Conservation (phyloP, 2,329 filamentous ascomycete genomes). For the Alternaria longipes region DNA sequence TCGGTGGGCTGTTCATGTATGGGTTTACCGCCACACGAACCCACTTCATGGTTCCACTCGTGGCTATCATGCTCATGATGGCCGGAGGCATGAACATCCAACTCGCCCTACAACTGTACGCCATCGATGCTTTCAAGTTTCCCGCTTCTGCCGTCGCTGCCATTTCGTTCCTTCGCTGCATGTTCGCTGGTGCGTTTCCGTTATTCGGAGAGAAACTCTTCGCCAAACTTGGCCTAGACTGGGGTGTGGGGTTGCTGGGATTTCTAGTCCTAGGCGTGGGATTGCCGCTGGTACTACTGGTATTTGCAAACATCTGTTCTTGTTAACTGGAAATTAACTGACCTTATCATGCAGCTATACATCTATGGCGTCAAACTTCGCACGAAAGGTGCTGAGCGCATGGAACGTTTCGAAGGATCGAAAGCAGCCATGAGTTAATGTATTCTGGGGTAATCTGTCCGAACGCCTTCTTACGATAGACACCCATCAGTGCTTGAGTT, state of each 20-base stretch:
- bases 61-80: constrained; percentile 16
- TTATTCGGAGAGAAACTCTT: constrained; percentile 23
- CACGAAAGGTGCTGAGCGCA: constrained; percentile 8
- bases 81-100: constrained; percentile 19
- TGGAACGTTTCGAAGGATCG: constrained; percentile 17
- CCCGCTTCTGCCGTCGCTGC: constrained; percentile 23
- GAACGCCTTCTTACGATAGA: background rate
- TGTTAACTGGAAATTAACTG: background rate
- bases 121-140: constrained; percentile 23
- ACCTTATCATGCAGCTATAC: background rate
- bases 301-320: constrained; percentile 4
- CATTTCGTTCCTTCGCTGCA: constrained; percentile 18
- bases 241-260: constrained; percentile 22
- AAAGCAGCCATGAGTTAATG: background rate
- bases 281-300: constrained; percentile 16
- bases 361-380: background rate
- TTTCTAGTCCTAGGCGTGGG: constrained; percentile 25
- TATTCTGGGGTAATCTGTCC: background rate
- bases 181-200: constrained; percentile 24
- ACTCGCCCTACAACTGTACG: constrained; percentile 19
- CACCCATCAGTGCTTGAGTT: too few relatives aligned
- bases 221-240: constrained; percentile 20
- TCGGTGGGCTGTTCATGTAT: constrained; percentile 24
- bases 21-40: constrained; percentile 19
- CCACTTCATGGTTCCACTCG: constrained; percentile 23